Evolutionary conservation across 768 basidiomycete species (phyloP), one percentile per base, ranked within the genome.

Genomic region (Hypholoma sublateritium): DNA sequence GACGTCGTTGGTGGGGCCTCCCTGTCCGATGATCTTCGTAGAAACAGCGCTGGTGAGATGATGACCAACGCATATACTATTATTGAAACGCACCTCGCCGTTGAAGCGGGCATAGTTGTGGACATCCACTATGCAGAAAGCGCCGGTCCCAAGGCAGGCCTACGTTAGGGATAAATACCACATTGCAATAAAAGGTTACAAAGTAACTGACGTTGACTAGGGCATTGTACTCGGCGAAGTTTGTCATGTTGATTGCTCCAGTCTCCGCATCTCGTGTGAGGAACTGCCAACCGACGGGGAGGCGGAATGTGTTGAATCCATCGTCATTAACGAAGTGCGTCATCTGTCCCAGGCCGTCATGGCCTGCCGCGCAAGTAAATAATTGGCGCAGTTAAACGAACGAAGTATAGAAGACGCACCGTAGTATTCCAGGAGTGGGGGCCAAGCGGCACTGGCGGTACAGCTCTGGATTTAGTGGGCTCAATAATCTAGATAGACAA

Each of bases 21-120:
- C 86, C 69, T 86, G 83, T 3, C 85, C 85, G 37, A 87, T 79
- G 32, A 87, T 81, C 74, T 79, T 59, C 16, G 36, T 9, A 34
- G 21, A 43, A 24, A 0, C 12, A 41, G 9, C 21, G 24, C 35
- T 56, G 43, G n/a, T 17, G 19, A 21, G 21, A 28, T 17, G 13
- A 9, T 9, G 17, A 9, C 14, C 5, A 2, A 32, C 28, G 35
- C 16, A 17, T 34, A 24, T 19, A n/a, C 28, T 32, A 9, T 13
- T 2, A 50, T n/a, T 62, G 66, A 11, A 17, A 74, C 77, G 56
- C 65, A 66, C 4, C 77, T 74, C 44, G 36, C 59, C 59, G 21
- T 85, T 74, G 73, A 75, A 86, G n/a, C 86, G 70, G 13, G 82
- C 85, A 55, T 85, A 85, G 67, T 85, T 86, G 68, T 84, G 83